phyloP scores from a whole-genome alignment of 148 eudicot genomes.

The Silene uniflora region DNA sequence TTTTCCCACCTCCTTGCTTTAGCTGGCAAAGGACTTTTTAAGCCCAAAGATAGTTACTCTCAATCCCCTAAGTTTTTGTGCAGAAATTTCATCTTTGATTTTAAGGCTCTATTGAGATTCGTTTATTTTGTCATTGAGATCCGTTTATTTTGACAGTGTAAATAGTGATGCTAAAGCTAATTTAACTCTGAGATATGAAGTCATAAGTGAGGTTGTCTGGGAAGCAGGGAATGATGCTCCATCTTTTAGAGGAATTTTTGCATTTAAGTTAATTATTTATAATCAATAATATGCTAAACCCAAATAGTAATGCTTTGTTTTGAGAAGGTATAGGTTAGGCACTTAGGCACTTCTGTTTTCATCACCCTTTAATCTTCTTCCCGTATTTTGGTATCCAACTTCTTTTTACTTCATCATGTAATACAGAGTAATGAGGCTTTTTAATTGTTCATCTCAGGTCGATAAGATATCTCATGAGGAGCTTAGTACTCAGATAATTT shows the following conservation, averaged over 20 bases:
- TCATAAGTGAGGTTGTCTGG: not conserved
- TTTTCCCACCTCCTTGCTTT: not conserved
- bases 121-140: not conserved
- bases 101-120: not conserved
- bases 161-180: not conserved
- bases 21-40: not conserved
- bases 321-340: not conserved
- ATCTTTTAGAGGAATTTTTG: not conserved
- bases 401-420: not conserved
- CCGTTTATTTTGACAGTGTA: not conserved
- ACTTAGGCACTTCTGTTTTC: not conserved
- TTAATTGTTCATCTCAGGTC: constrained; percentile 48
- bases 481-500: constrained; percentile 63
- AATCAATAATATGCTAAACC: not conserved
- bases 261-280: not conserved
- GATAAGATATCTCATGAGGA: constrained; percentile 64
- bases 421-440: not conserved
- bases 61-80: not conserved
- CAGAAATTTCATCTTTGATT: not conserved
- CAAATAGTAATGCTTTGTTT: not conserved
- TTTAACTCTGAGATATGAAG: not conserved
- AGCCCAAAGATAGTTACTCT: not conserved
- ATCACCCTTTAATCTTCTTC: not conserved
- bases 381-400: not conserved
- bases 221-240: not conserved